These are phyloP conservation scores for Wickerhamiella dianesei DNA, from an alignment of 805 yeast species.

Conservation along the genomic window DNA sequence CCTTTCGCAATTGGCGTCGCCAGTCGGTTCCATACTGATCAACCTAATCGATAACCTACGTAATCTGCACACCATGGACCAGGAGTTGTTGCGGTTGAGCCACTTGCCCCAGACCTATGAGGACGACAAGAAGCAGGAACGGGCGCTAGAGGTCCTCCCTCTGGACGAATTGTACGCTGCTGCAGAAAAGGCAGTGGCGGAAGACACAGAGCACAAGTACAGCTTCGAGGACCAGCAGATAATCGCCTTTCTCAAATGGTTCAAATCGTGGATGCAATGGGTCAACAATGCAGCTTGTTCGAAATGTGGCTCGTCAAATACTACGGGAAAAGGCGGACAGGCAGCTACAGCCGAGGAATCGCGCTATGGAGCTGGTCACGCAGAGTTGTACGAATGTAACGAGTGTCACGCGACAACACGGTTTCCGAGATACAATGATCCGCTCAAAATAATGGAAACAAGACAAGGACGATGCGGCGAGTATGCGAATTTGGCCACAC, in stretches of 20 bases:
- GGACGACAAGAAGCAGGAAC: constrained; percentile 33
- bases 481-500: constrained; percentile 77
- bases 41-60: too few relatives aligned
- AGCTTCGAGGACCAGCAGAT: constrained; percentile 47
- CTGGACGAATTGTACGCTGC: constrained; percentile 43
- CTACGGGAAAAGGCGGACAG: constrained; percentile 28
- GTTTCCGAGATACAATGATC: constrained; percentile 69
- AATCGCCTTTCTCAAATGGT: constrained; percentile 47
- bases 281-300: constrained; percentile 55
- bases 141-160: constrained; percentile 51
- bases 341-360: constrained; percentile 36
- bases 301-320: constrained; percentile 35
- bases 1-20: too few relatives aligned
- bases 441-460: constrained; percentile 44
- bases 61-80: too few relatives aligned
- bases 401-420: constrained; percentile 36
- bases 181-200: constrained; percentile 36
- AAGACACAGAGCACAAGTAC: constrained; percentile 16
- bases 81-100: neutral
- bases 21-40: too few relatives aligned
- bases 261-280: constrained; percentile 76
- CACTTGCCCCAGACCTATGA: constrained; percentile 18
- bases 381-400: constrained; percentile 53
- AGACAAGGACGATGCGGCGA: constrained; percentile 85
- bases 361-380: constrained; percentile 37